Base-by-base conservation (phyloP, 148 eudicot genomes). In the Vaccinium corymbosum region DNA sequence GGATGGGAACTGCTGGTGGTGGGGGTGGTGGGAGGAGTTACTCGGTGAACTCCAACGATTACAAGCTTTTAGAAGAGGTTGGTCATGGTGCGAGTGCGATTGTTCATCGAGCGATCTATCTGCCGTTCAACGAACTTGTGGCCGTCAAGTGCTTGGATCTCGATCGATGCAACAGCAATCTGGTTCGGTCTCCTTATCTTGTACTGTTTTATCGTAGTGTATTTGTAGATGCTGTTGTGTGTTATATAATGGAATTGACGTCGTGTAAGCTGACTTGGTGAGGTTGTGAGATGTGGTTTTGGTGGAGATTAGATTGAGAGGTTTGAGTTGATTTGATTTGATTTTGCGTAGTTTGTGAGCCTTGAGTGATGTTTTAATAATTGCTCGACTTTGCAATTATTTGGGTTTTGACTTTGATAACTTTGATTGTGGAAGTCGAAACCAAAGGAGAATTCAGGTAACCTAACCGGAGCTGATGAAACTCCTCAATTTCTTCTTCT, bases 101-200 rank as follows among this genome's bases (percentile, higher is more conserved):
- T 10, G 99, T 97, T 3, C 91, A 81, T 77, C 73, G 98, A 73
- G 98, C 98, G 90, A 97, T 95, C 92, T 94, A 93, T 82, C 86
- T 97, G 14, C 99, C 99, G 38, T 88, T 71, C 77, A 92, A 97
- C 61, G 96, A 97, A 82, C 93, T 94, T 29, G 91, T 97, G 72
- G 99, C 99, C 53, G 92, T 97, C 88, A 97, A 97, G 89, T 93
- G 94, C 55, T 89, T 97, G 93, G 99, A 97, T 97, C 99, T 97
- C 90, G 99, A 97, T 87, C 95, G 99, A 55, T 95, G 97, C 89
- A 93, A 90, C 62, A 90, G 93, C 88, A 97, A 94, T 90, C 92
- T 95, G 91, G 98, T 95, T 17, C 12, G 90, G 22, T 0, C 5
- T 10, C 82, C 55, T 52, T 49, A 22, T 56, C 12, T 14, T 42